phyloP scores from a whole-genome alignment of 1,284 basidiomycete genomes.

The Cryptococcus sp. region DNA sequence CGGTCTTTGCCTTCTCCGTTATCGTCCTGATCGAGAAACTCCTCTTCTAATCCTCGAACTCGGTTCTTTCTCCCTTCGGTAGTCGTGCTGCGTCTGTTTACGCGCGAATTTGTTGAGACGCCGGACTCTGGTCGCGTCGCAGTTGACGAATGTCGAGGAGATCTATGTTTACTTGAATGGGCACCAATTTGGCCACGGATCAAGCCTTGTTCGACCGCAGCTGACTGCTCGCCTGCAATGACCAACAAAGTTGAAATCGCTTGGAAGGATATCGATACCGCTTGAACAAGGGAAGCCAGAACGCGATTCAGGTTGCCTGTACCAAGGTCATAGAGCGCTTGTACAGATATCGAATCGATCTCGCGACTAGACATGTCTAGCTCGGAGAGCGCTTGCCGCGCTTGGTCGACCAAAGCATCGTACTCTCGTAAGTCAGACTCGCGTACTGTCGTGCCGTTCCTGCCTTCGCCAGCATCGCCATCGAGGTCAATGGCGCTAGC shows the following conservation, averaged over 20 bases:
- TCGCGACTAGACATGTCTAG: slow-evolving; percentile 31
- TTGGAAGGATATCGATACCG: slow-evolving; percentile 25
- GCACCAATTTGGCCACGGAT: slow-evolving; percentile 34
- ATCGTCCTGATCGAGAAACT: slow-evolving; percentile 39
- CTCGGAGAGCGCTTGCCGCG: slow-evolving; percentile 35
- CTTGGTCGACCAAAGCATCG: slow-evolving; percentile 40
- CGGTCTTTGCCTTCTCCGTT: slow-evolving; percentile 26
- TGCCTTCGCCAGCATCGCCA: slow-evolving; percentile 28
- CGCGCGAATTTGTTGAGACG: slow-evolving; percentile 4
- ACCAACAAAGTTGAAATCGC: slow-evolving; percentile 33
- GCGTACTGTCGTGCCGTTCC: slow-evolving; percentile 11
- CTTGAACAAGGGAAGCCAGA: slow-evolving; percentile 7
- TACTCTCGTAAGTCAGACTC: slow-evolving; percentile 37
- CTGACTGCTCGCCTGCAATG: slow-evolving; percentile 36
- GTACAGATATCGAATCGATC: slow-evolving; percentile 9
- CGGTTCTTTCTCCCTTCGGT: slow-evolving; percentile 7
- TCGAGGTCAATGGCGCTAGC: slow-evolving; percentile 51
- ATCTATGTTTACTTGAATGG: slow-evolving; percentile 19
- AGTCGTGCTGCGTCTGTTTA: background rate
- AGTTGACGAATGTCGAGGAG: background rate
- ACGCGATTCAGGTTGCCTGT: background rate
- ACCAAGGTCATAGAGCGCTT: slow-evolving; percentile 6
- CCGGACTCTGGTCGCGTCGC: slow-evolving; percentile 4
- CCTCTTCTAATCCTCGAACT: slow-evolving; percentile 40
- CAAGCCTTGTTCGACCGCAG: slow-evolving; percentile 31